These are phyloP conservation scores for Trichosporon sp. DNA, from an alignment of 1,284 basidiomycete species.

Conservation along the genomic window DNA sequence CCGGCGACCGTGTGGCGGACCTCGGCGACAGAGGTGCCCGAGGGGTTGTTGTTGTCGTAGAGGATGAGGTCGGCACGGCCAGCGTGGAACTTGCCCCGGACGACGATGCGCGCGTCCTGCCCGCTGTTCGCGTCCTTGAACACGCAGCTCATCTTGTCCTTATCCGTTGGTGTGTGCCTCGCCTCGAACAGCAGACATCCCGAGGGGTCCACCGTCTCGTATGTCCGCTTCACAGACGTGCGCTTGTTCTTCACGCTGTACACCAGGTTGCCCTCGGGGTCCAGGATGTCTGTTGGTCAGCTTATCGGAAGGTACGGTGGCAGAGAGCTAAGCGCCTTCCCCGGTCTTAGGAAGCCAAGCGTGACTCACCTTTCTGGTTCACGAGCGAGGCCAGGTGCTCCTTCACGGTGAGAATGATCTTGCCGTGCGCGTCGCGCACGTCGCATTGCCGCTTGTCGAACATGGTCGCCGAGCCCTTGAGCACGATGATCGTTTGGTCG, in stretches of 20 bases:
- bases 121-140: neutral
- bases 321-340: neutral
- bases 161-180: conserved; percentile 4
- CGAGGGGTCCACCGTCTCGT: conserved; percentile 8
- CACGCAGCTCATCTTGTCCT: conserved; percentile 17
- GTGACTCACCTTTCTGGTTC: conserved; percentile 15
- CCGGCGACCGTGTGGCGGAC: conserved; percentile 11
- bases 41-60: neutral
- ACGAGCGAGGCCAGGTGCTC: conserved; percentile 14
- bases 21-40: conserved; percentile 7
- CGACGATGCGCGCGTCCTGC: neutral
- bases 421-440: conserved; percentile 12
- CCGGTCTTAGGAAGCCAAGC: neutral
- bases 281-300: conserved; percentile 11
- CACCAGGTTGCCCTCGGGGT: conserved; percentile 15
- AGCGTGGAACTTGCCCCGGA: conserved; percentile 10
- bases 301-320: neutral
- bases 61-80: conserved; percentile 15
- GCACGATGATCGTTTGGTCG: conserved; percentile 14
- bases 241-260: conserved; percentile 19
- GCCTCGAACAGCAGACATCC: conserved; percentile 8
- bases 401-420: conserved; percentile 9
- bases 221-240: conserved; percentile 10
- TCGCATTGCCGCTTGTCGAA: conserved; percentile 12
- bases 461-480: conserved; percentile 10